Percentiles rank a stretch among this genome's conserved stretches.
phyloP scores from a whole-genome alignment of 345 rosid genomes.

The Noccaea caerulescens region DNA sequence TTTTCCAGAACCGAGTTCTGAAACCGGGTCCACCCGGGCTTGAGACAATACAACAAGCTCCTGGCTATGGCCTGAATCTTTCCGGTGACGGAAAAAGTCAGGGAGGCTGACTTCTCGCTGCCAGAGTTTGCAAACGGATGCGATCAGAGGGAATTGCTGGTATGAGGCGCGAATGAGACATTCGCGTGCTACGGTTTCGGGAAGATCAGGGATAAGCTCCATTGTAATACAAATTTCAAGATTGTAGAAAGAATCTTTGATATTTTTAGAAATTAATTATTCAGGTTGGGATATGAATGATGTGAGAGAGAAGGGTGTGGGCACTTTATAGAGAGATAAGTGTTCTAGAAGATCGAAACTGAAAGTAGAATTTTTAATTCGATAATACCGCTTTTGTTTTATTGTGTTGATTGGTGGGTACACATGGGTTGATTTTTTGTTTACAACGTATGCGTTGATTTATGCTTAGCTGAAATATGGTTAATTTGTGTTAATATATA shows the following conservation, averaged over 20 bases:
- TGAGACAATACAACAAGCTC: conserved; percentile 62
- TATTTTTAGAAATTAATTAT: not conserved
- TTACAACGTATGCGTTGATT: not conserved
- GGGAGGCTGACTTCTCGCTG: conserved; percentile 53
- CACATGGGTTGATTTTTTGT: not conserved
- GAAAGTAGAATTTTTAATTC: conserved; percentile 20
- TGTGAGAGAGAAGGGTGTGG: conserved; percentile 36
- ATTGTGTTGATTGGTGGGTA: not conserved
- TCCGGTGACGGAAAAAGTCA: conserved; percentile 54
- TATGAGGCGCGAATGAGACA: conserved; percentile 58
- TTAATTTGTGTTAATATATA: not conserved
- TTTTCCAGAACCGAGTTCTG: conserved; percentile 36
- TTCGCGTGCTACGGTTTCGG: conserved; percentile 57
- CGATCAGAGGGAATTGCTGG: conserved; percentile 45
- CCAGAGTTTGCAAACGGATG: conserved; percentile 67
- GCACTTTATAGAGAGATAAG: conserved; percentile 39
- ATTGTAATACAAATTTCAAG: conserved; percentile 31
- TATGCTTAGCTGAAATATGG: not conserved
- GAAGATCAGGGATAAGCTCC: conserved; percentile 71
- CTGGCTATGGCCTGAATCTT: conserved; percentile 43
- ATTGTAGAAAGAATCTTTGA: not conserved
- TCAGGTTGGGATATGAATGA: conserved; percentile 13
- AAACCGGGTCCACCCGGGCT: conserved; percentile 47
- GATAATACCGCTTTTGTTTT: not conserved
- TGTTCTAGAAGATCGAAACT: conserved; percentile 32